Evolutionary conservation across 129 eudicot species (phyloP).

Genomic region (Arctium lappa): DNA sequence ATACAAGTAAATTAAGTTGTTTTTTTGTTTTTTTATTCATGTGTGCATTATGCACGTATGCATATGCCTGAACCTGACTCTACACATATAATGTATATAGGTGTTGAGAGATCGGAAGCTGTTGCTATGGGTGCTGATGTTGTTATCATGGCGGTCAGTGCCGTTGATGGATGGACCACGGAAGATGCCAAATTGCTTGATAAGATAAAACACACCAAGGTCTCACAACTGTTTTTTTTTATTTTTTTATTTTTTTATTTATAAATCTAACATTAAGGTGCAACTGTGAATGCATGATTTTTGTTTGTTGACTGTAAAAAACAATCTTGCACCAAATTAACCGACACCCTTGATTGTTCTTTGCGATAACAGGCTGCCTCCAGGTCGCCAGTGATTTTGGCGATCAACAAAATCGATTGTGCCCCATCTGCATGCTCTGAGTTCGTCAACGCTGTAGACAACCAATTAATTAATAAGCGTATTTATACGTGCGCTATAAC

Average conservation of each 20-base stretch:
- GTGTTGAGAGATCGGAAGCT: slow-evolving; percentile 95
- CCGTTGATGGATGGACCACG: slow-evolving; percentile 88
- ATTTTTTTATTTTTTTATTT: not conserved
- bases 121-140: slow-evolving; percentile 90
- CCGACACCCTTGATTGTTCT: not conserved
- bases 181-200: slow-evolving; percentile 75
- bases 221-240: slow-evolving; percentile 4
- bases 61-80: too few species aligned
- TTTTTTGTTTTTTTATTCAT: too few species aligned
- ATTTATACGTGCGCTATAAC: slow-evolving; percentile 83
- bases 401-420: slow-evolving; percentile 82
- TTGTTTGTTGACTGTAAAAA: not conserved
- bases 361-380: slow-evolving; percentile 39
- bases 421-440: slow-evolving; percentile 43
- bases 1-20: too few species aligned
- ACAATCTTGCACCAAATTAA: slow-evolving; percentile 4
- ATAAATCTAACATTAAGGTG: not conserved
- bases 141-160: slow-evolving; percentile 82
- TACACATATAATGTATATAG: slow-evolving; percentile 13
- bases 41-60: too few species aligned
- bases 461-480: slow-evolving; percentile 37
- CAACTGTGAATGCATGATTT: not conserved
- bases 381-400: slow-evolving; percentile 70
- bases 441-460: slow-evolving; percentile 30
- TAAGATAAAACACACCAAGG: slow-evolving; percentile 62